Evolutionary conservation across 192 early-diverging fungal species (phyloP).

Genomic region (Umbelopsis sp.): DNA sequence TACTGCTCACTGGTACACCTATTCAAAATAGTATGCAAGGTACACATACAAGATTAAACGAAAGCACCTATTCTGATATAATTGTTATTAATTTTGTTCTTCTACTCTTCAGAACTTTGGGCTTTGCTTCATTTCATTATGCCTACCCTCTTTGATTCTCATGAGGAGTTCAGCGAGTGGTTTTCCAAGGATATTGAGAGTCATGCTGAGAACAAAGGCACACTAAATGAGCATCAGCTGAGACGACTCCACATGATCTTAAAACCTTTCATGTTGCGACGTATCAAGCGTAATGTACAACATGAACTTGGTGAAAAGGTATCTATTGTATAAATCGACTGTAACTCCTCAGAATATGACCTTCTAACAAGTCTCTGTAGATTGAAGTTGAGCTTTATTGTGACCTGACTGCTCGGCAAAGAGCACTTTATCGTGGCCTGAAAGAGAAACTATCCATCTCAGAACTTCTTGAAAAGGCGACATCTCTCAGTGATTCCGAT

Average conservation of each 20-base stretch:
- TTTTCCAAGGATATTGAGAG: conserved; percentile 92
- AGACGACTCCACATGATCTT: conserved; percentile 87
- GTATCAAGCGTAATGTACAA: conserved; percentile 89
- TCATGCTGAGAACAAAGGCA: conserved; percentile 81
- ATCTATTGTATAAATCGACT: neutral
- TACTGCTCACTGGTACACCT: conserved; percentile 88
- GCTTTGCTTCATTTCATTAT: conserved; percentile 93
- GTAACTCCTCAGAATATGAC: neutral
- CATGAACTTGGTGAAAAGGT: conserved; percentile 88
- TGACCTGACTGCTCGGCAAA: conserved; percentile 75
- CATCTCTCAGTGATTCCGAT: conserved; percentile 66
- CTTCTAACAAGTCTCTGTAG: conserved; percentile 22
- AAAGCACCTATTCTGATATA: too few species aligned
- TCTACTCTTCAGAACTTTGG: conserved; percentile 73
- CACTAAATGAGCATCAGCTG: conserved; percentile 84
- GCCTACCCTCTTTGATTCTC: conserved; percentile 92
- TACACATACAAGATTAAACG: neutral
- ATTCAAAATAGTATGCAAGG: conserved; percentile 92
- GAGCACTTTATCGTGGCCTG: conserved; percentile 70
- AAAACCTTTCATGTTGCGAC: conserved; percentile 93
- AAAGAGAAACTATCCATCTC: conserved; percentile 79
- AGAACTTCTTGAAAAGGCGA: conserved; percentile 71
- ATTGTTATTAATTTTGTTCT: neutral
- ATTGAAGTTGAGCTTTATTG: conserved; percentile 83
- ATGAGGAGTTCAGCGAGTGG: conserved; percentile 94